Evolutionary conservation across 1,284 basidiomycete genomes (phyloP).

Genomic region (Ceratobasidium sp.): DNA sequence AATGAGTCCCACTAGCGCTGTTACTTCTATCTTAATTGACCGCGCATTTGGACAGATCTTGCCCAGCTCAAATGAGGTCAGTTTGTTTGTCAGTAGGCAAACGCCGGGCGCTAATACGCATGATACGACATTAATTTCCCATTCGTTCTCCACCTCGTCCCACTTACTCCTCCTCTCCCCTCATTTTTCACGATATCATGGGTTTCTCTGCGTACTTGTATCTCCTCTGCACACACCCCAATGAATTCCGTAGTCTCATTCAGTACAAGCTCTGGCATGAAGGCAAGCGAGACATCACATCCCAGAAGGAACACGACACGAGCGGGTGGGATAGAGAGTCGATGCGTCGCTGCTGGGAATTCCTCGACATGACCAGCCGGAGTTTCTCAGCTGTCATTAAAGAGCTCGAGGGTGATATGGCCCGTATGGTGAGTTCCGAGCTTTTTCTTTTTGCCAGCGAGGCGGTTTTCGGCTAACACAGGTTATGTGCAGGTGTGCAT

Average conservation of each 20-base stretch:
- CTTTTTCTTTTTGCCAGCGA: neutral
- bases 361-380: constrained; percentile 89
- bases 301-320: constrained; percentile 71
- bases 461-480: neutral
- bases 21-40: too few relatives aligned
- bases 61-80: too few relatives aligned
- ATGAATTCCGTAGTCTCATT: constrained; percentile 80
- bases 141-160: neutral
- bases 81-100: neutral
- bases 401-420: constrained; percentile 94
- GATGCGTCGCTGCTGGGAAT: constrained; percentile 92
- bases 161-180: neutral
- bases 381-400: constrained; percentile 96
- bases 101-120: neutral
- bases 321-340: constrained; percentile 84
- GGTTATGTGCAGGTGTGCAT: constrained; percentile 77
- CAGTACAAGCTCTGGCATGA: constrained; percentile 86
- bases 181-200: constrained; percentile 41
- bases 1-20: too few relatives aligned
- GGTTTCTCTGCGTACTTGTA: constrained; percentile 54
- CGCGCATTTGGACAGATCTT: too few relatives aligned
- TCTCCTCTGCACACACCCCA: constrained; percentile 75
- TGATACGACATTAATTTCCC: constrained; percentile 1
- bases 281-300: constrained; percentile 80
- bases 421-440: constrained; percentile 77